Evolutionary conservation across 1,284 basidiomycete genomes (phyloP), one percentile per base, ranked within the genome.

Genomic region (Grifola frondosa): DNA sequence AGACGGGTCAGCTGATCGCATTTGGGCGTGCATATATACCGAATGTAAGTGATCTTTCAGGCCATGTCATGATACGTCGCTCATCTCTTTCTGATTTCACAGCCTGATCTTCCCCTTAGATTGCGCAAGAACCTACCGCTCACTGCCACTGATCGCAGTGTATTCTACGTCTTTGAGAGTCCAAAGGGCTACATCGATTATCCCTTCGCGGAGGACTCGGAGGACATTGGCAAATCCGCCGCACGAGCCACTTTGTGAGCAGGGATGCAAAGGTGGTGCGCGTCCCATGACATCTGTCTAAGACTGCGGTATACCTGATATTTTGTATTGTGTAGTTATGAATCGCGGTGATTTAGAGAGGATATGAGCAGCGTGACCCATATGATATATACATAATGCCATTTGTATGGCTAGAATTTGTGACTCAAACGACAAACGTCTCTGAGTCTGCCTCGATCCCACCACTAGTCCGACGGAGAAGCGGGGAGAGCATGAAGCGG

Each of bases 1-100:
- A 61, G 62, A 47, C 57, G 54, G 57, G 63, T 49, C 54, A 71
- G 53, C 20, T 75, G n/a, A 58, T 78, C 33, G 72, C 67, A 1
- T 72, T 74, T 48, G 79, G 73, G 3, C 61, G 75, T 8, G 58
- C 58, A 43, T 81, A 74, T 53, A 73, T 77, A 37, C 59, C 68
- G 1, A 72, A 74, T 46, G 64, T 71, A 45, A 41, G 49, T 23
- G 31, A 4, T 23, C 12, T 30, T 12, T 9, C 20, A 36, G 15
- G 10, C 26, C 11, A 13, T 37, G 10, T 13, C 5, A 19, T 17
- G 9, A 25, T n/a, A 20, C 23, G 54, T 78, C 78, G 9, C 78
- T 81, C 53, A 63, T 82, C 0, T 69, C 71, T 0, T 41, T 60
- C 9, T 67, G 79, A 10, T 36, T 71, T 67, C 47, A 34, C 49